A percentile compares a stretch with the other conserved stretches of the same genome.
These are phyloP conservation scores for Lanmaoa pseudosensibilis DNA, from an alignment of 768 basidiomycete genomes.

Conservation along the genomic window DNA sequence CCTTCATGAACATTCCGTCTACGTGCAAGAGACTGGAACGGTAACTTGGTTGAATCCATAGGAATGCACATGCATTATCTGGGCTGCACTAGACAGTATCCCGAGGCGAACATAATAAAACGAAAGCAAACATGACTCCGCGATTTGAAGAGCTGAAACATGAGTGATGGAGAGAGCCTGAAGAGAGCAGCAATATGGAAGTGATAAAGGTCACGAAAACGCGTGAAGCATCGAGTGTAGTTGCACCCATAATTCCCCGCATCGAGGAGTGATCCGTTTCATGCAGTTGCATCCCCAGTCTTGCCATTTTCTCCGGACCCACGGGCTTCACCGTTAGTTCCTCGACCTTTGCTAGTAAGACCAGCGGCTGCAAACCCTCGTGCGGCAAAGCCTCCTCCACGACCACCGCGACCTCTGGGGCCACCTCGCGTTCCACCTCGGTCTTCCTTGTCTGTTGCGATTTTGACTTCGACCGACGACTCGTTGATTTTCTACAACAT, in stretches of 20 bases:
- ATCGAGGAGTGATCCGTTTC: slow-evolving; percentile 17
- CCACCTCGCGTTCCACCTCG: slow-evolving; percentile 47
- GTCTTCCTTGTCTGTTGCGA: slow-evolving; percentile 60
- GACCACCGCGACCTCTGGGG: slow-evolving; percentile 51
- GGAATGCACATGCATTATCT: slow-evolving; percentile 21
- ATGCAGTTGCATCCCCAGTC: slow-evolving; percentile 26
- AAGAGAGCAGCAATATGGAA: slow-evolving; percentile 9
- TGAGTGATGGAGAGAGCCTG: slow-evolving; percentile 5
- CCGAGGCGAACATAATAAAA: slow-evolving; percentile 22
- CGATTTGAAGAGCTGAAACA: slow-evolving; percentile 17
- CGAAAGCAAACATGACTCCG: slow-evolving; percentile 26
- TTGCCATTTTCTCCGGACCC: slow-evolving; percentile 30
- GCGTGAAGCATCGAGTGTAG: slow-evolving; percentile 17
- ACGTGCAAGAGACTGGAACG: background rate
- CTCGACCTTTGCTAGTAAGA: slow-evolving; percentile 42
- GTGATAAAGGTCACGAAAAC: slow-evolving; percentile 17
- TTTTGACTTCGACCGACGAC: slow-evolving; percentile 61
- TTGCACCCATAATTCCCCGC: slow-evolving; percentile 20
- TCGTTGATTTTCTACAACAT: slow-evolving; percentile 66
- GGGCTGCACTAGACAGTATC: slow-evolving; percentile 13
- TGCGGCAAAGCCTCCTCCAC: slow-evolving; percentile 50
- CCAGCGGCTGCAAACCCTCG: slow-evolving; percentile 72
- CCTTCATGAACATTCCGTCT: background rate
- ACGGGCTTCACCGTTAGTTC: slow-evolving; percentile 31
- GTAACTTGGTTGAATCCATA: slow-evolving; percentile 12